Base-by-base conservation (phyloP, 495 filamentous ascomycete genomes). In the Bryoglossum gracile region DNA sequence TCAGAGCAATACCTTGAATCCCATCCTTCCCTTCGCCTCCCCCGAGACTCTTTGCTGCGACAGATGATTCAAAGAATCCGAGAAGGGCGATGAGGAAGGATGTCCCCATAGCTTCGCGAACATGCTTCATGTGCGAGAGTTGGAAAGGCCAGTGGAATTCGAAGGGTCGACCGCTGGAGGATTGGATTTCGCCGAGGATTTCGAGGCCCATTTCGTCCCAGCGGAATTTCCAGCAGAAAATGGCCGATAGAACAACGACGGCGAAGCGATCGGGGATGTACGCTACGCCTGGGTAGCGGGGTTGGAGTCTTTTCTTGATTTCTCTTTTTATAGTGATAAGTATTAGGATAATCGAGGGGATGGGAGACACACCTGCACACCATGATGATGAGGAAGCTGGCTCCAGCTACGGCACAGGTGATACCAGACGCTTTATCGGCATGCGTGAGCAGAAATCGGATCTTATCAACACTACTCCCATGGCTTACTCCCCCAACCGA, bases 61-160 rank as follows among this genome's bases (percentile, higher is more conserved):
- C 89, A 0, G 89, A 94, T 21, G 87, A 94, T 69, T 99, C 92
- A 57, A 99, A 99, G 72, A 99, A 99, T 16, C 92, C 92, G 5
- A 99, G 79, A 17, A 99, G 72, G 3, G 89, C 87, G 46, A 99
- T 96, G 24, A 97, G 70, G 56, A 99, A 94, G 0, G 92, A 83
- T 1, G 94, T 96, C 49, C 85, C 82, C 75, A 95, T 82, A 11
- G 89, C 84, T 46, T 89, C 83, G n/a, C 82, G 80, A 34, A 95
- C 80, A 58, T 95, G 81, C 11, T 81, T 74, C 70, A 96, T 81
- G 46, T 90, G 76, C 21, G 75, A 66, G 11, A 79, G 62, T 37
- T 81, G 77, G 62, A 95, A 89, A 0, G 92, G 94, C 76, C 89
- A 95, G 43, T 83, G 75, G 58, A 95, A 89, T 0, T 75, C 69